These are phyloP conservation scores for Scutellaria minor DNA, from an alignment of 257 asterid species.

Conservation along the genomic window DNA sequence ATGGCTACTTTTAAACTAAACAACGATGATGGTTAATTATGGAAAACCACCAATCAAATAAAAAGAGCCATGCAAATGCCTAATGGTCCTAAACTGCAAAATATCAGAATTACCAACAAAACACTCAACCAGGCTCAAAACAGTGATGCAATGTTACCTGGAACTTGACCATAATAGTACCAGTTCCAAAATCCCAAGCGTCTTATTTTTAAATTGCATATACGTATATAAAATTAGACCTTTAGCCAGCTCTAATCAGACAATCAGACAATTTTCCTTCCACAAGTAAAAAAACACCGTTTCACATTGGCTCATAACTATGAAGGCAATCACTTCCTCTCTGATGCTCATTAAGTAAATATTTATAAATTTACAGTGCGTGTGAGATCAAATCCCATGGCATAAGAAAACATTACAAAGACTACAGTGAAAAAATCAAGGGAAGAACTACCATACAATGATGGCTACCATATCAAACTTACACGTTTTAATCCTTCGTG, in stretches of 20 bases:
- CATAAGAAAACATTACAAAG: slow-evolving; percentile 22
- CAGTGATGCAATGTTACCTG: slow-evolving; percentile 10
- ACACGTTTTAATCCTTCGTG: slow-evolving; percentile 94
- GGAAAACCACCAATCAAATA: not conserved
- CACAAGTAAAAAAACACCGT: not conserved
- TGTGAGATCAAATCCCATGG: slow-evolving; percentile 21
- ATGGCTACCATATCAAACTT: slow-evolving; percentile 48
- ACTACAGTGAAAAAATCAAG: slow-evolving; percentile 19
- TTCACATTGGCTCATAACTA: not conserved
- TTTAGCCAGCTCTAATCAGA: not conserved
- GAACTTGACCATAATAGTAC: not conserved
- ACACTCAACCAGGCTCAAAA: not conserved
- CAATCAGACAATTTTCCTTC: not conserved
- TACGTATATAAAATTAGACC: not conserved
- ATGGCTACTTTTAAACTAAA: slow-evolving; percentile 17
- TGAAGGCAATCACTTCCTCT: slow-evolving; percentile 1
- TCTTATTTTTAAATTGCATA: slow-evolving; percentile 1
- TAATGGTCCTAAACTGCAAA: not conserved
- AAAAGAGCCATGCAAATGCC: slow-evolving; percentile 11
- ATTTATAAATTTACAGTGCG: slow-evolving; percentile 9
- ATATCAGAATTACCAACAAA: not conserved
- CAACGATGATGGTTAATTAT: not conserved
- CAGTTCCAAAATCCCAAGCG: not conserved
- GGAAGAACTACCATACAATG: slow-evolving; percentile 14
- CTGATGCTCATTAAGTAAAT: not conserved